Evolutionary conservation across 441 rosid genomes (phyloP).

Genomic region (Gossypium schwendimanii): DNA sequence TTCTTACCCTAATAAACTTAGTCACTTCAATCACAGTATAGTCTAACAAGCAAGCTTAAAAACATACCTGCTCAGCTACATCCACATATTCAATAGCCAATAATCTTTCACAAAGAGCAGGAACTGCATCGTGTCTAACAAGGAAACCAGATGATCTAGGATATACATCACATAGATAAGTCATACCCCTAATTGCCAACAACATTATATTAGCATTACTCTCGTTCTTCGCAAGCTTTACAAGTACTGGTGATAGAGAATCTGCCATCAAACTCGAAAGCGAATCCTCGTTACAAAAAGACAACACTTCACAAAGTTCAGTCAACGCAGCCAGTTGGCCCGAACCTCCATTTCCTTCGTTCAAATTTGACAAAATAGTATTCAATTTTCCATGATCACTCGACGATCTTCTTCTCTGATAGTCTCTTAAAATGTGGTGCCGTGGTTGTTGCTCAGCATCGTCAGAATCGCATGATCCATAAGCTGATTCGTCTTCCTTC

Average conservation of each 20-base stretch:
- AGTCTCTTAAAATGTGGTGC: conserved; percentile 44
- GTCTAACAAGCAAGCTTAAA: neutral
- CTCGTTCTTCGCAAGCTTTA: conserved; percentile 59
- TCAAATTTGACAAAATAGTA: conserved; percentile 47
- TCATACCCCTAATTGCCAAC: conserved; percentile 78
- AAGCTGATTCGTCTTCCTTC: conserved; percentile 47
- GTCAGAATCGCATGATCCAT: conserved; percentile 82
- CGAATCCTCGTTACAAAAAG: conserved; percentile 82
- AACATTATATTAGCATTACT: conserved; percentile 66
- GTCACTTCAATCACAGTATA: neutral
- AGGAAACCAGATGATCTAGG: conserved; percentile 74
- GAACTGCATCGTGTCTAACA: conserved; percentile 69
- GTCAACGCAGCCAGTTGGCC: conserved; percentile 58
- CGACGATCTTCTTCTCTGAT: conserved; percentile 61
- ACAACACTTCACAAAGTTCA: conserved; percentile 84
- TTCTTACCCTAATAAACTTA: neutral
- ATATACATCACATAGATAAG: conserved; percentile 87
- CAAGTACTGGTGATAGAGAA: conserved; percentile 68
- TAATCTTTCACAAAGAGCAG: conserved; percentile 79
- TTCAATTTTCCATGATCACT: conserved; percentile 63
- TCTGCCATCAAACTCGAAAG: conserved; percentile 67
- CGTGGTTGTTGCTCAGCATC: conserved; percentile 48
- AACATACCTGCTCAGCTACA: conserved; percentile 88
- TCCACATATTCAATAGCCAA: conserved; percentile 79
- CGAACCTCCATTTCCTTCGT: conserved; percentile 48